Conservation (phyloP, 306 rosid genomes). For the Malus orientalis region DNA sequence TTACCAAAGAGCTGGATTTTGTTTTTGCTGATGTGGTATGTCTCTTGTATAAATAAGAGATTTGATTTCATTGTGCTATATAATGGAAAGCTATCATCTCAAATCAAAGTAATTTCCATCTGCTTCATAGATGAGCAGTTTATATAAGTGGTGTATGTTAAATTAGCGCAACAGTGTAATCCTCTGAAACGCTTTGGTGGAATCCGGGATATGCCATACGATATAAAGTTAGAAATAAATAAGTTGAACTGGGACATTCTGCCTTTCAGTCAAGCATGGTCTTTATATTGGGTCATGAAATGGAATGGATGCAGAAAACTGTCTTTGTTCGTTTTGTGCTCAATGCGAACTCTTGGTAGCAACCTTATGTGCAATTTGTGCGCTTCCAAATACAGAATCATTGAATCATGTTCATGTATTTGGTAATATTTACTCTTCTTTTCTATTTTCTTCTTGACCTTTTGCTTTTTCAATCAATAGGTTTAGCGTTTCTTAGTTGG, state of each 20-base stretch:
- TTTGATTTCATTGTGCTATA: not conserved
- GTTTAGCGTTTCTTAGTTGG: not conserved
- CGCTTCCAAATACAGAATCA: not conserved
- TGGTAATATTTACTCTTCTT: not conserved
- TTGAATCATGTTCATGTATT: not conserved
- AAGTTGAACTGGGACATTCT: not conserved
- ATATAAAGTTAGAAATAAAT: not conserved
- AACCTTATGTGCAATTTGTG: not conserved
- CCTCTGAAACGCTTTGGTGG: not conserved
- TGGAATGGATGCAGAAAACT: not conserved
- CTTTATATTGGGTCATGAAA: not conserved
- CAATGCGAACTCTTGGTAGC: not conserved
- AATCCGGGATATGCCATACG: not conserved
- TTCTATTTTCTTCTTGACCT: not conserved
- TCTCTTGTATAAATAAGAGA: not conserved
- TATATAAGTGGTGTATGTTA: not conserved
- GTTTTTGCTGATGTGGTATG: conserved; percentile 47
- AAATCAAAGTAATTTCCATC: not conserved
- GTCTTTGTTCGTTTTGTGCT: not conserved
- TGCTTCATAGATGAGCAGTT: not conserved
- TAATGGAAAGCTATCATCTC: not conserved
- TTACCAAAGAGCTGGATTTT: conserved; percentile 44
- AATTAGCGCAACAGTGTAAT: not conserved
- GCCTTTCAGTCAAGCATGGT: not conserved
- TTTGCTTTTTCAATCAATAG: not conserved